Evolutionary conservation across 2,329 filamentous ascomycete genomes (phyloP), one percentile per base, ranked within the genome.

Genomic region (Berkeleyomyces rouxiae): DNA sequence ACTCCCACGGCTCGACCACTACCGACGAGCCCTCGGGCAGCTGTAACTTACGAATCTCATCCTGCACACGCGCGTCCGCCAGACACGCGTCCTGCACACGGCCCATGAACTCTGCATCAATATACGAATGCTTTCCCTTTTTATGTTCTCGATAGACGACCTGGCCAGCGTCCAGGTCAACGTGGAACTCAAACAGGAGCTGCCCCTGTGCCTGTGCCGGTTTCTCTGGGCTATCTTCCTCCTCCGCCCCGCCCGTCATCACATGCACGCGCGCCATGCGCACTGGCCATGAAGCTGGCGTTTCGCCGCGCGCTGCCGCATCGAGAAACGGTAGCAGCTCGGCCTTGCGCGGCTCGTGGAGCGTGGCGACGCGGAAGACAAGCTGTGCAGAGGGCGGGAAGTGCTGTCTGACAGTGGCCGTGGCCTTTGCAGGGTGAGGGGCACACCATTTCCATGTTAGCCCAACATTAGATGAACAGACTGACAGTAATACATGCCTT

Each of bases 1-100:
- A 82, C 1, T 79, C 74, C 79, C 80, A 82, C 0, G 80, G 74
- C 66, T 82, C 80, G 44, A 80, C 74, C 3, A 77, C 71, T 1
- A 79, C 76, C 0, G 70, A 72, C 0, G 76, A 72, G 1, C 71
- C 75, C 4, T 70, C 66, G 0, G 80, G 79, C 0, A 82, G 68
- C 0, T 76, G 67, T 3, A 81, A 69, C 1, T 67, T 68, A 1
- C 68, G 59, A 23, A 79, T 75, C 59, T 77, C 75, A 0, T 69
- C 70, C 66, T 79, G 74, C 0, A 82, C 74, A 13, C 68, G 62
- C 0, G 66, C 42, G 51, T 81, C 72, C 0, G 70, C 72, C 16
- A 78, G 67, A 63, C 79, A 82, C 0, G 74, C 78, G 3, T 70
- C 68, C 55, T 80, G 79, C 0, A 76, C 75, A 7, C 72, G 70